A percentile compares a stretch with the other conserved stretches of the same genome.
Evolutionary conservation across 2,329 filamentous ascomycete species (phyloP).

Genomic region (Ascochyta lentis): DNA sequence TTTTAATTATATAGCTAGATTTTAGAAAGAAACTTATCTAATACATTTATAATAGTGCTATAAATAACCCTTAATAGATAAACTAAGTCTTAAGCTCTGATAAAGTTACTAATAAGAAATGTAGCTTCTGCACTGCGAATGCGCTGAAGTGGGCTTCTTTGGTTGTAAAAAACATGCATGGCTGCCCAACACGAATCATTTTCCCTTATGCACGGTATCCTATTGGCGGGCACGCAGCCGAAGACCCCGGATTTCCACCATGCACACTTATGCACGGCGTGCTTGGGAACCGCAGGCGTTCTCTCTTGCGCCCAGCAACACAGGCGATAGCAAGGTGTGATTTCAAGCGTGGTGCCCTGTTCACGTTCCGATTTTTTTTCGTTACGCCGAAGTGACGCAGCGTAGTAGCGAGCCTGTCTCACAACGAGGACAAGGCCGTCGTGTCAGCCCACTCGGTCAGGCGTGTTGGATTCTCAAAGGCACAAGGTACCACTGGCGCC

Average conservation of each 20-base stretch:
- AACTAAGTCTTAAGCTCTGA: too few species aligned
- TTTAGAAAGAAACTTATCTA: too few species aligned
- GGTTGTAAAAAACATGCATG: neutral
- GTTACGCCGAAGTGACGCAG: neutral
- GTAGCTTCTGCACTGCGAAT: too few species aligned
- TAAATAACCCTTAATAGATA: too few species aligned
- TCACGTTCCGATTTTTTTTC: neutral
- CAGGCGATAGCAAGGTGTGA: neutral
- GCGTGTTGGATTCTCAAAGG: neutral
- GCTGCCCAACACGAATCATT: neutral
- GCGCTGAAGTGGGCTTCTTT: too few species aligned
- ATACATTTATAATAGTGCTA: too few species aligned
- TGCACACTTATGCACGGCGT: neutral
- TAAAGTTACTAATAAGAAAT: too few species aligned
- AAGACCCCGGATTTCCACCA: slow-evolving; percentile 1
- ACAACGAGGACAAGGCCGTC: too few species aligned
- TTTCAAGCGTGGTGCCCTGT: neutral
- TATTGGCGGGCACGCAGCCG: neutral
- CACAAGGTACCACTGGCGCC: neutral
- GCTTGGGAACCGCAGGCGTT: neutral
- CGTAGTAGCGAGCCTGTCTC: neutral
- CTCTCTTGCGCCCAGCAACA: neutral
- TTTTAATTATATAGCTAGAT: too few species aligned
- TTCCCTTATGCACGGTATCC: neutral
- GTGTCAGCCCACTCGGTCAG: too few species aligned